Percentiles rank a stretch among this genome's conserved stretches.
Conservation (phyloP, 2,329 filamentous ascomycete species). For the Cytospora piceicola region DNA sequence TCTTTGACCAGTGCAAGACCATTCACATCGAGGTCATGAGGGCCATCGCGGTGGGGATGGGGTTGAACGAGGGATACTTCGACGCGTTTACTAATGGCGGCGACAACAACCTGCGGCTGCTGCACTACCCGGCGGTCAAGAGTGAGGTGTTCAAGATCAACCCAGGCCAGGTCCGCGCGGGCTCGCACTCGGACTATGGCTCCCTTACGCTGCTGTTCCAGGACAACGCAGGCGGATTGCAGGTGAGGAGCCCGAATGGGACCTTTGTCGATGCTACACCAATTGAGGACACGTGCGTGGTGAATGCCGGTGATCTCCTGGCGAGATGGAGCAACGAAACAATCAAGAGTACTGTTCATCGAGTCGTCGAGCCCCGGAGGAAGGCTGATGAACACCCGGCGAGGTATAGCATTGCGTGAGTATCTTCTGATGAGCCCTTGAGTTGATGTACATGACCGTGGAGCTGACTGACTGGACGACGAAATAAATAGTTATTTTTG, state of each 20-base stretch:
- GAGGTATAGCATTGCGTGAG: slow-evolving; percentile 81
- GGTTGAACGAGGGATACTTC: slow-evolving; percentile 72
- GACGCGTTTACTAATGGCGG: slow-evolving; percentile 72
- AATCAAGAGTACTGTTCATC: slow-evolving; percentile 88
- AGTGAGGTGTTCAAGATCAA: slow-evolving; percentile 68
- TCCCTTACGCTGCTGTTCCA: slow-evolving; percentile 67
- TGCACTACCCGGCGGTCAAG: slow-evolving; percentile 75
- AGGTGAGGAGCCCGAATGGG: slow-evolving; percentile 71
- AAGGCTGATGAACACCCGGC: slow-evolving; percentile 66
- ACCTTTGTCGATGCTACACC: slow-evolving; percentile 83
- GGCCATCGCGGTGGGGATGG: slow-evolving; percentile 82
- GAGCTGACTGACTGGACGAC: slow-evolving; percentile 19
- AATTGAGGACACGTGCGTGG: slow-evolving; percentile 78
- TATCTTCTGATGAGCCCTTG: slow-evolving; percentile 29
- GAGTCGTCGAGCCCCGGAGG: slow-evolving; percentile 82
- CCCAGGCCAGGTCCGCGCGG: slow-evolving; percentile 73
- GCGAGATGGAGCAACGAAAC: slow-evolving; percentile 89
- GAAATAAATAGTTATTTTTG: slow-evolving; percentile 70
- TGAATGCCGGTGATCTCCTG: slow-evolving; percentile 87
- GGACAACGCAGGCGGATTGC: slow-evolving; percentile 58
- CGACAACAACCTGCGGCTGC: slow-evolving; percentile 72
- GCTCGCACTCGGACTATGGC: slow-evolving; percentile 73
- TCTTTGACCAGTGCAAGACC: slow-evolving; percentile 74
- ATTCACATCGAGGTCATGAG: slow-evolving; percentile 81
- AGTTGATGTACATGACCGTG: neutral